phyloP scores from a whole-genome alignment of 805 yeast genomes.

The Ogataea philodendri region DNA sequence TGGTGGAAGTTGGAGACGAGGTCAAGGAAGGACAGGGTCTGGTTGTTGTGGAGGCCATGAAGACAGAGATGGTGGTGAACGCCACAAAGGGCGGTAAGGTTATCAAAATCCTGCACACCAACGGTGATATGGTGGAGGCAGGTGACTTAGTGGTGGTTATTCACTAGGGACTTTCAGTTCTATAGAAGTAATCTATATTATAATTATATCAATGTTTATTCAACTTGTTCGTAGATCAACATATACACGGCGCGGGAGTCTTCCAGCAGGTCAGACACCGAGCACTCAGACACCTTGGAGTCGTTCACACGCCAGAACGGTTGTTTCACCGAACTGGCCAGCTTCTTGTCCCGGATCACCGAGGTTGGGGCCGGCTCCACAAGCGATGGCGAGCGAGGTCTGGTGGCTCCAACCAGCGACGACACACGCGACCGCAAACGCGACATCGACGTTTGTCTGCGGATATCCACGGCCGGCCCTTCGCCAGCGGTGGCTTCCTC shows the following conservation, averaged over 20 bases:
- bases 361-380: conserved; percentile 5
- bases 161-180: no score
- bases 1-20: conserved; percentile 73
- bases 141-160: conserved; percentile 92
- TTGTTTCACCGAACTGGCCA: conserved; percentile 51
- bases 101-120: conserved; percentile 65
- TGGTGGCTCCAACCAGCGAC: conserved; percentile 19
- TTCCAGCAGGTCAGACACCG: conserved; percentile 52
- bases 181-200: no score
- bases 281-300: conserved; percentile 61
- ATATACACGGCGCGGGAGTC: conserved; percentile 81
- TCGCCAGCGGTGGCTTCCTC: conserved; percentile 1
- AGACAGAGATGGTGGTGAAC: conserved; percentile 90
- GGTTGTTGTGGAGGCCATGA: conserved; percentile 95
- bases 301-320: conserved; percentile 91
- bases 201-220: no score
- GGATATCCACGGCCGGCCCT: conserved; percentile 3
- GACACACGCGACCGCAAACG: conserved; percentile 25
- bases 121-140: conserved; percentile 96
- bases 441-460: conserved; percentile 18
- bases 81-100: conserved; percentile 74
- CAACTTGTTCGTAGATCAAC: conserved; percentile 71
- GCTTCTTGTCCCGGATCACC: conserved; percentile 38
- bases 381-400: conserved; percentile 15
- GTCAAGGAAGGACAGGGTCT: conserved; percentile 76